Conservation (phyloP, 1,139 yeast genomes). For the Barnettozyma hawaiiensis region DNA sequence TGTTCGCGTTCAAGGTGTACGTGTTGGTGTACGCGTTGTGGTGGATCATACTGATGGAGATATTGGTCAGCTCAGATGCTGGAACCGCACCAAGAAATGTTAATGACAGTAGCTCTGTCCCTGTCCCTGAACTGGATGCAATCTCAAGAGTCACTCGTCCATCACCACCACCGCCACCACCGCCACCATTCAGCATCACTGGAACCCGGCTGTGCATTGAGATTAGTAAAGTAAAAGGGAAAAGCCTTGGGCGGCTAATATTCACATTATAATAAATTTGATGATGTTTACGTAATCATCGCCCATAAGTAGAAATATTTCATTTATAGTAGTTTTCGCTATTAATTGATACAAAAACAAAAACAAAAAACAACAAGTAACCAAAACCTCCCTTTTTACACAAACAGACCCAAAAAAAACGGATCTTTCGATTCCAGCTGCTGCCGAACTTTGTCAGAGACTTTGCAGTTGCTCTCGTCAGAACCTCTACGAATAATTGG, state of each 20-base stretch:
- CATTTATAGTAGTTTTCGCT: background rate
- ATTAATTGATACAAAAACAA: too few relatives aligned
- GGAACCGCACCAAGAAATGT: background rate
- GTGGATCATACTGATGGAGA: conserved; percentile 15
- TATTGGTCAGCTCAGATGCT: conserved; percentile 11
- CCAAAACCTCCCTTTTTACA: background rate
- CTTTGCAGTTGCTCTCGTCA: background rate
- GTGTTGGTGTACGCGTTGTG: conserved; percentile 2
- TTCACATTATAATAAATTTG: background rate
- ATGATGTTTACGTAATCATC: background rate
- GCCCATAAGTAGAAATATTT: background rate
- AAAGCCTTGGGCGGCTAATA: too few relatives aligned
- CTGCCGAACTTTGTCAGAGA: background rate
- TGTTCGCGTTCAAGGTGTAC: conserved; percentile 17
- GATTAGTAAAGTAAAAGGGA: too few relatives aligned
- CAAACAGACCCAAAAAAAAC: background rate
- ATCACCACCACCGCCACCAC: too few relatives aligned
- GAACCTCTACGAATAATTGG: background rate
- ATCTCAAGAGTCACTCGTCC: background rate
- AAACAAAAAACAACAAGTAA: background rate
- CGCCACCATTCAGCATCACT: background rate
- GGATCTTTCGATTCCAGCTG: background rate
- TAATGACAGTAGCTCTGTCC: background rate
- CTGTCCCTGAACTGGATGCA: background rate
- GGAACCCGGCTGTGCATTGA: background rate